Conservation (phyloP, 176 grass and related monocot species). For the Oryza meyeriana region DNA sequence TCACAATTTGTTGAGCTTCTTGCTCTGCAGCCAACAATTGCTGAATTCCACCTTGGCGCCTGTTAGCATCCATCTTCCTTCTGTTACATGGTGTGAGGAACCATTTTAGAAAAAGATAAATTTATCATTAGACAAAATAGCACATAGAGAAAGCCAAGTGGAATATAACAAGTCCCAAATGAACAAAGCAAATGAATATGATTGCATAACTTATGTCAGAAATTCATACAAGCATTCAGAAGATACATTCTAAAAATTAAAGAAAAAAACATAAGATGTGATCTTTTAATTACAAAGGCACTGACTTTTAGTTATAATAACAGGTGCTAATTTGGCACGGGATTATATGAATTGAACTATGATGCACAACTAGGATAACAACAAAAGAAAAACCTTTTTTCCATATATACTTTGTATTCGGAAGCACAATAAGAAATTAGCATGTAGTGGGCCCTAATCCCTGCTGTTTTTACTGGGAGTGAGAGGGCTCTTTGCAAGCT, state of each 20-base stretch:
- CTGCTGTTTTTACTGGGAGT: background rate
- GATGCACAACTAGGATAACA: background rate
- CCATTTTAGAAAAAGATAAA: background rate
- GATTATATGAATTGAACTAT: background rate
- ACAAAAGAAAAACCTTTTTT: background rate
- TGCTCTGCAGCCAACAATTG: constrained; percentile 72
- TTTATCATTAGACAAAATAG: background rate
- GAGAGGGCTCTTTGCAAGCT: background rate
- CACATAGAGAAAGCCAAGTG: background rate
- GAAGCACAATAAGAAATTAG: background rate
- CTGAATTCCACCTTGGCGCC: constrained; percentile 70
- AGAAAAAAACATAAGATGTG: background rate
- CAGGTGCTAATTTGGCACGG: background rate
- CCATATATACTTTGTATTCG: background rate
- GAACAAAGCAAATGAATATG: background rate
- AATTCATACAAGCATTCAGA: background rate
- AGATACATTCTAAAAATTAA: background rate
- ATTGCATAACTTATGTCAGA: background rate
- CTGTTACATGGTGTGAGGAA: background rate
- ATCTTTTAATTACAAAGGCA: background rate
- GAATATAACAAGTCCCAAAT: background rate
- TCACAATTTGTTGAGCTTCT: constrained; percentile 70
- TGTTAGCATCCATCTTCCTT: constrained; percentile 50
- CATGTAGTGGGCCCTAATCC: background rate
- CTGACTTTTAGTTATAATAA: background rate